These are phyloP conservation scores for Pseudogymnoascus sp. DNA, from an alignment of 2,329 filamentous ascomycete genomes.

Conservation along the genomic window DNA sequence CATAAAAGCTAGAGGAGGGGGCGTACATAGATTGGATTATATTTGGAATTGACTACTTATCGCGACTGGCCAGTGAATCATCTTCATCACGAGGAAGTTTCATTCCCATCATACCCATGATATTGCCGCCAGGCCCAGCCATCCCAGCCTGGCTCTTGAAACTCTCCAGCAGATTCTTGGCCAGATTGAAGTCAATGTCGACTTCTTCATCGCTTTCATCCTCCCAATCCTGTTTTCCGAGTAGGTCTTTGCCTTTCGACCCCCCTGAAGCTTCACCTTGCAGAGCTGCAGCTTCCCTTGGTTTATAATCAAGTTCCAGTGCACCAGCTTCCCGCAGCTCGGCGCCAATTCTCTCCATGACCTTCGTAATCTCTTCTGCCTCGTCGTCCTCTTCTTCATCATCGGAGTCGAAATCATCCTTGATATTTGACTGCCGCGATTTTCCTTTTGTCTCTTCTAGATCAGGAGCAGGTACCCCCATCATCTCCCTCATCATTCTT, in stretches of 20 bases:
- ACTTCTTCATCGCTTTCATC: constrained; percentile 52
- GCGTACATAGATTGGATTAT: constrained; percentile 1
- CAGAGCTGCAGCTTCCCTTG: constrained; percentile 26
- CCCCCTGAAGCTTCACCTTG: constrained; percentile 15
- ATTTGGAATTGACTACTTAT: not conserved
- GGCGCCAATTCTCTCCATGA: constrained; percentile 61
- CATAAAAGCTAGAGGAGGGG: not conserved
- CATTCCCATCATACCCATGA: constrained; percentile 80
- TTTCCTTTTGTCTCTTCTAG: not conserved
- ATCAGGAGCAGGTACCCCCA: constrained; percentile 50
- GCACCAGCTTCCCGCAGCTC: constrained; percentile 64
- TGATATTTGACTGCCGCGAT: constrained; percentile 7
- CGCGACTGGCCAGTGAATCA: constrained; percentile 25
- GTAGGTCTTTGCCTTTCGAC: constrained; percentile 7
- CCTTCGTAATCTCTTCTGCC: constrained; percentile 51
- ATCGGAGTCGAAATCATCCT: constrained; percentile 22
- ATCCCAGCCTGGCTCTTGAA: constrained; percentile 85
- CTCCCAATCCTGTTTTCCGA: constrained; percentile 25
- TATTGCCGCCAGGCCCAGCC: constrained; percentile 77
- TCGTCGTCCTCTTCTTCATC: constrained; percentile 41
- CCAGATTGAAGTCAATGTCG: constrained; percentile 76
- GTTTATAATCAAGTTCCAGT: constrained; percentile 42
- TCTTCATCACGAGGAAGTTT: constrained; percentile 71
- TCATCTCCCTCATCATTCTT: constrained; percentile 85
- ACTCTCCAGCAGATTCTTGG: constrained; percentile 82